These are phyloP conservation scores for Cucumis variabilis DNA, from an alignment of 331 rosid species.

Conservation along the genomic window DNA sequence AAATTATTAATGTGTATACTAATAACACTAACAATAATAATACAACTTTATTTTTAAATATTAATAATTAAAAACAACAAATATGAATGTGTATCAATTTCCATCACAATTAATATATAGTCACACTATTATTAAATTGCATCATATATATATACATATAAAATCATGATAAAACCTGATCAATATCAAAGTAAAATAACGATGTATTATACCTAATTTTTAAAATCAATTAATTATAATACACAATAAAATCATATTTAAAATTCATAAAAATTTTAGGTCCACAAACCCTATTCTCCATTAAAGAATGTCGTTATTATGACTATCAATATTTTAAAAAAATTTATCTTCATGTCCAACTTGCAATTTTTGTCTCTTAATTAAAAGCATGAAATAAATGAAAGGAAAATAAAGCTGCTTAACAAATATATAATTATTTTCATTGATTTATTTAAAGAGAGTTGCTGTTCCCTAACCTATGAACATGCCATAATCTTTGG, in stretches of 20 bases:
- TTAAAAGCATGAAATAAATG: constrained; percentile 4
- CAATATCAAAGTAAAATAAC: neutral
- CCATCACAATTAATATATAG: neutral
- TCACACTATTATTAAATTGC: too few relatives aligned
- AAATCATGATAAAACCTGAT: neutral
- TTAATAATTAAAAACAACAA: neutral
- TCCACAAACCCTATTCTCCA: constrained; percentile 5
- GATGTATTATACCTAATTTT: neutral
- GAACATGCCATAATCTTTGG: neutral
- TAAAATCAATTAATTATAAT: neutral
- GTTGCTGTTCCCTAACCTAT: constrained; percentile 17
- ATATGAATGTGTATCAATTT: constrained; percentile 1
- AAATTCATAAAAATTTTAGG: neutral
- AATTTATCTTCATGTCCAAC: neutral
- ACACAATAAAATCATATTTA: neutral
- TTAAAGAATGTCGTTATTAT: neutral
- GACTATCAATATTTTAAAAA: neutral
- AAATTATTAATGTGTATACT: too few relatives aligned
- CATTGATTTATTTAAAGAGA: constrained; percentile 19
- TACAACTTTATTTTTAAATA: neutral
- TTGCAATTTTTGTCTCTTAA: constrained; percentile 18
- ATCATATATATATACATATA: neutral
- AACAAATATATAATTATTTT: neutral
- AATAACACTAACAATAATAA: neutral
- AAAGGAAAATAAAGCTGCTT: constrained; percentile 24